phyloP scores from a whole-genome alignment of 2,329 filamentous ascomycete species.

The Penicillium italicum region DNA sequence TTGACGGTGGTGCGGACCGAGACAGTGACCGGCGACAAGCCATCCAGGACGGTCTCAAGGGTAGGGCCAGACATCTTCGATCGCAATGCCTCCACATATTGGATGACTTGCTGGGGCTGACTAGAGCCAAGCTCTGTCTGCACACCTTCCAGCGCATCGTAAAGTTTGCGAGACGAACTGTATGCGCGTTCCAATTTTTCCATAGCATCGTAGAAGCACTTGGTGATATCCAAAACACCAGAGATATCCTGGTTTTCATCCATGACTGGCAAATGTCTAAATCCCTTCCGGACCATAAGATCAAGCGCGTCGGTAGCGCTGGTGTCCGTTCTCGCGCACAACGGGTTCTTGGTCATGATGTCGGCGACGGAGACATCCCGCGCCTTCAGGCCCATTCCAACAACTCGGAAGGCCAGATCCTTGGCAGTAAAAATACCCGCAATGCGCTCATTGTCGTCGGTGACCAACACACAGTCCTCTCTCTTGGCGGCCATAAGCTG shows the following conservation, averaged over 20 bases:
- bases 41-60: conserved; percentile 87
- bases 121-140: conserved; percentile 94
- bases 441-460: conserved; percentile 95
- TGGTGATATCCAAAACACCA: conserved; percentile 96
- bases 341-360: conserved; percentile 99
- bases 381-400: conserved; percentile 84
- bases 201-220: conserved; percentile 99
- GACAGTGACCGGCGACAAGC: conserved; percentile 87
- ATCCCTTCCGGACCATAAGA: conserved; percentile 97
- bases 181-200: conserved; percentile 98
- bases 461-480: conserved; percentile 96
- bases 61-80: conserved; percentile 98
- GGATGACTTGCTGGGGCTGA: conserved; percentile 97
- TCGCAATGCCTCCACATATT: conserved; percentile 93
- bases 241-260: conserved; percentile 99
- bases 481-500: conserved; percentile 99
- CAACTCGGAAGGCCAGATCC: conserved; percentile 94
- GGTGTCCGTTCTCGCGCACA: conserved; percentile 95
- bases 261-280: conserved; percentile 97
- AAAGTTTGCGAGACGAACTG: conserved; percentile 94
- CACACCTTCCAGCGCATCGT: conserved; percentile 95
- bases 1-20: conserved; percentile 94
- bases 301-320: conserved; percentile 96
- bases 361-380: conserved; percentile 89
- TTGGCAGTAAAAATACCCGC: conserved; percentile 99